Evolutionary conservation across 1,139 yeast species (phyloP), one percentile per base, ranked within the genome.

Genomic region (Debaryomyces sp.): DNA sequence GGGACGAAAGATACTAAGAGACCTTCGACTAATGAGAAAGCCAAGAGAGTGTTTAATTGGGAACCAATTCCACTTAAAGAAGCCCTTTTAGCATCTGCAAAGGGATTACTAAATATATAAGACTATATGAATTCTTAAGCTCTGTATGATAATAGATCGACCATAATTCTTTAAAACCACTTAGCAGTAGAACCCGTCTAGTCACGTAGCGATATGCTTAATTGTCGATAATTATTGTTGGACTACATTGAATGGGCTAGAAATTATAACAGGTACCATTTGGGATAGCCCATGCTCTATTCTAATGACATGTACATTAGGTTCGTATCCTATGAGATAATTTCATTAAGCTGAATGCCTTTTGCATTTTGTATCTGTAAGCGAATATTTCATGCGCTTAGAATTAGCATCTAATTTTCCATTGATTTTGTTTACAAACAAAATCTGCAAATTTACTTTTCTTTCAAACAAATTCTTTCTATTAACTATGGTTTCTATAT

Each of bases 401-500:
- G 15, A 17, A 8, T 7, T 10, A 15, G 35, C 9, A 13, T 32
- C 4, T 32, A 17, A 32, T 9, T 32, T 32, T 15, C 17, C 22
- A 32, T 12, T 7, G 15, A 6, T 32, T 10, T 17, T 10, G 34
- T 15, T 32, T 18, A 32, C 35, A 32, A 15, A 32, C 17, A 33
- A n/a, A 12, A 18, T 8, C 13, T 34, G n/a, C 24, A 22, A 30
- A 7, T 3, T n/a, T 22, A 3, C 8, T 8, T 30, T 17, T 42
- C 17, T 27, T 36, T 17, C 39, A n/a, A 27, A 12, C 13, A 12
- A 24, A 36, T 18, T 15, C 21, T 39, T 23, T 26, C 12, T 2
- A 21, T 2, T 12, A 23, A 23, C 3, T 15, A 69, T 69, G 74
- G 74, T 69, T 49, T 61, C 70, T 1, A 48, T 68, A 29, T 64